Evolutionary conservation across 805 yeast genomes (phyloP), one percentile per base, ranked within the genome.

Genomic region (Cyberlindnera mycetangii): DNA sequence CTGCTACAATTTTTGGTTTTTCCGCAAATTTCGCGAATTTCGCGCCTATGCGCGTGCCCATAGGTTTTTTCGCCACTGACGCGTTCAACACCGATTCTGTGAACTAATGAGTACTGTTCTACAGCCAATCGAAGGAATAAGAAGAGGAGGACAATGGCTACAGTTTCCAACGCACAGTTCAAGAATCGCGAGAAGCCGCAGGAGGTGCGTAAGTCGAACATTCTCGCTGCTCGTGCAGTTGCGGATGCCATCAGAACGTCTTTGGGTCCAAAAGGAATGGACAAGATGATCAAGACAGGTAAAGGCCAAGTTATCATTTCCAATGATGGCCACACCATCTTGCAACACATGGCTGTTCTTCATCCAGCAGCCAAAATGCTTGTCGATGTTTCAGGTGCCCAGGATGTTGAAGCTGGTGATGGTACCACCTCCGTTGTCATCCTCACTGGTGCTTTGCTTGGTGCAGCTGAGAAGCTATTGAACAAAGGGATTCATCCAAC

Each of bases 381-480:
- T n/a, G 99, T 93, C 36, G 98, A 93, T 63, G 87, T 93, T 21
- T 85, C 96, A 48, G 97, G 90, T 33, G 98, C 99, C 1, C 99
- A 93, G 69, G 99, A 93, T 59, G 85, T 90, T 31, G 99, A 90
- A 67, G 99, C 98, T n/a, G 99, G 99, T 44, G 99, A 93, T 64
- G 99, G 99, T 52, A 93, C 99, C 27, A 93, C 99, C 0, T 84
- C 97, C 2, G 99, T 93, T 25, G 99, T 95, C 22, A 92, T 93
- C 44, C 74, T 93, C 50, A 88, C 97, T 6, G 99, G 99, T 30
- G 92, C 97, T 5, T 69, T 93, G 39, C 72, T 93, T 44, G 96
- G 92, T 24, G 99, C 99, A 15, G 96, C 98, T 44, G 99, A 93
- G 58, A 83, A 84, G 63, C 73, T 93, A 48, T 76, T 93, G 58